phyloP scores from a whole-genome alignment of 2,329 filamentous ascomycete genomes.

The Colletotrichum lupini region DNA sequence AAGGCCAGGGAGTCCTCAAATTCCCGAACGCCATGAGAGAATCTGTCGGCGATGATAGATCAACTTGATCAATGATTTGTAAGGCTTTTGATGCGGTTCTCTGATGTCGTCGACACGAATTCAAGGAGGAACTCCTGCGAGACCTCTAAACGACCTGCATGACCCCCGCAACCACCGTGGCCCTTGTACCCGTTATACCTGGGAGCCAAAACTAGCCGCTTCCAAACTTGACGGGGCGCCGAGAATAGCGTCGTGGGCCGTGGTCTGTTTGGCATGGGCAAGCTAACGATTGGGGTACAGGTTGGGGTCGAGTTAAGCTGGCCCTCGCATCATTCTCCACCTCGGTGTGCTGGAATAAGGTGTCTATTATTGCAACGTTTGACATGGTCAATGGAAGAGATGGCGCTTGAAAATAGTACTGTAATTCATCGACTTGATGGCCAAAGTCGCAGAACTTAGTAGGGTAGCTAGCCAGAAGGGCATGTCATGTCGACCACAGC shows the following conservation, averaged over 20 bases:
- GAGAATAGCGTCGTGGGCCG: conserved; percentile 1
- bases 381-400: background rate
- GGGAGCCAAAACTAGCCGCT: background rate
- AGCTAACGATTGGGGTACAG: background rate
- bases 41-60: background rate
- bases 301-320: background rate
- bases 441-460: background rate
- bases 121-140: background rate
- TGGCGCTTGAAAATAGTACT: background rate
- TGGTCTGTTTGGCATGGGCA: background rate
- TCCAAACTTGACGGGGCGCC: background rate
- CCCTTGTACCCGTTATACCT: background rate
- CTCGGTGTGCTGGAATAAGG: background rate
- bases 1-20: background rate
- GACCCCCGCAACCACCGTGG: background rate
- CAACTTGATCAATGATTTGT: background rate
- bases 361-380: background rate
- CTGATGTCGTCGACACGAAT: background rate
- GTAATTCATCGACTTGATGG: background rate
- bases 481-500: background rate
- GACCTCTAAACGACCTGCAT: background rate
- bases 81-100: background rate
- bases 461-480: background rate
- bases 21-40: background rate
- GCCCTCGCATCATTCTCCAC: background rate